Conservation (phyloP, 208 protist species). For the Wallacemonas rigidus region DNA sequence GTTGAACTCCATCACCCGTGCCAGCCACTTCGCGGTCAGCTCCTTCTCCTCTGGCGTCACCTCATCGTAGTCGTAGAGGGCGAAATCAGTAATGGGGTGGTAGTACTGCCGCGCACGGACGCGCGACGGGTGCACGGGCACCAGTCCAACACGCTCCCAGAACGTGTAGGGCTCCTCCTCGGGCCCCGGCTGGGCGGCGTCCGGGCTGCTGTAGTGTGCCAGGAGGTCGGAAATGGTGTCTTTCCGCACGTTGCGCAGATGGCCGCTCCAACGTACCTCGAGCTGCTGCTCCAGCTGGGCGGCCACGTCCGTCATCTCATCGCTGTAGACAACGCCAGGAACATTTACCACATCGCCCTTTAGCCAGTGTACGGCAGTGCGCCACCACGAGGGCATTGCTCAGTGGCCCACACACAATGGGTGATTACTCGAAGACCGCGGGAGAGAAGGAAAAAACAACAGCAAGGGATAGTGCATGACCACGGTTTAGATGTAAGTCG, state of each 20-base stretch:
- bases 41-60: slow-evolving; percentile 83
- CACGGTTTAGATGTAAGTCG: too few relatives aligned
- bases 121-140: slow-evolving; percentile 80
- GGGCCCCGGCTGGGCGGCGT: slow-evolving; percentile 35
- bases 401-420: neutral
- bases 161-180: slow-evolving; percentile 90
- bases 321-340: slow-evolving; percentile 82
- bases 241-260: slow-evolving; percentile 69
- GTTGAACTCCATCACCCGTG: slow-evolving; percentile 85
- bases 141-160: slow-evolving; percentile 80
- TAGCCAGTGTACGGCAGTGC: slow-evolving; percentile 23
- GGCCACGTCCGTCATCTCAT: slow-evolving; percentile 40
- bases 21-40: slow-evolving; percentile 84
- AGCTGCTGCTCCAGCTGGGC: slow-evolving; percentile 33
- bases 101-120: slow-evolving; percentile 87
- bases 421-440: neutral
- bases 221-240: slow-evolving; percentile 49
- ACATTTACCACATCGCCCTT: slow-evolving; percentile 33
- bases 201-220: slow-evolving; percentile 11
- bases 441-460: slow-evolving; percentile 13
- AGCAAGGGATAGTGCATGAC: neutral
- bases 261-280: slow-evolving; percentile 42
- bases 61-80: slow-evolving; percentile 87
- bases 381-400: slow-evolving; percentile 12
- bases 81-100: slow-evolving; percentile 84